Evolutionary conservation across 2,329 filamentous ascomycete species (phyloP), one percentile per base, ranked within the genome.

Genomic region (Fusarium sp.): DNA sequence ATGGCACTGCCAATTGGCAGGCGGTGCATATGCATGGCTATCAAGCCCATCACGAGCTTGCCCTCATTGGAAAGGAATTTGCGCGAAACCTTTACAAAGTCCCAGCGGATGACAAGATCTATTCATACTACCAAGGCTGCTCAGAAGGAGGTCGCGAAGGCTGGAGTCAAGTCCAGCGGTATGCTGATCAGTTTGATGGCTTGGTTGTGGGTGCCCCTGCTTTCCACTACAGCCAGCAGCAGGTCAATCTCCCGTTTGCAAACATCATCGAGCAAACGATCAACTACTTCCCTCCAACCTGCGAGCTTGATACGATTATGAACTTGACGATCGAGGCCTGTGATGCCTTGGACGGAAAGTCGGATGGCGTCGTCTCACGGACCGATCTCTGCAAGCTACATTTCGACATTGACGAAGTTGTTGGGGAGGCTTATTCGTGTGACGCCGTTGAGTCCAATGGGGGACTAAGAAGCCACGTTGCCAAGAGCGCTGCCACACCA

Each of bases 101-200:
- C 18, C 43, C 48, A 3, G 7, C n/a, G 5, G 43, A 75, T 66
- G 27, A 68, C 74, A 73, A 78, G 64, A 76, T 89, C 45, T 86
- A 85, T 77, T 86, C 88, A 16, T 89, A 90, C 81, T 90, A 88
- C 80, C 79, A 84, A 68, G 85, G 85, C 16, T 88, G 85, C 74
- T 86, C 85, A 18, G 82, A 85, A 27, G 85, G 85, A 22, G 85
- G 87, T 1, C 84, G 87, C 31, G 85, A 89, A 79, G 87, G 86
- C 33, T 70, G 71, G 72, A 74, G 69, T 45, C 72, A 74, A 31
- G 67, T 73, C 13, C 67, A 73, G 45, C 67, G 67, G 7, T 74
- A 65, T 43, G 69, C 64, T 14, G 61, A 68, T 6, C 60, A 74
- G 35, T 71, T 72, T 29, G 72, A 74, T 13, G 69, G 72, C 11